Evolutionary conservation across 2,329 filamentous ascomycete species (phyloP).

Genomic region (Colletotrichum gigasporum): DNA sequence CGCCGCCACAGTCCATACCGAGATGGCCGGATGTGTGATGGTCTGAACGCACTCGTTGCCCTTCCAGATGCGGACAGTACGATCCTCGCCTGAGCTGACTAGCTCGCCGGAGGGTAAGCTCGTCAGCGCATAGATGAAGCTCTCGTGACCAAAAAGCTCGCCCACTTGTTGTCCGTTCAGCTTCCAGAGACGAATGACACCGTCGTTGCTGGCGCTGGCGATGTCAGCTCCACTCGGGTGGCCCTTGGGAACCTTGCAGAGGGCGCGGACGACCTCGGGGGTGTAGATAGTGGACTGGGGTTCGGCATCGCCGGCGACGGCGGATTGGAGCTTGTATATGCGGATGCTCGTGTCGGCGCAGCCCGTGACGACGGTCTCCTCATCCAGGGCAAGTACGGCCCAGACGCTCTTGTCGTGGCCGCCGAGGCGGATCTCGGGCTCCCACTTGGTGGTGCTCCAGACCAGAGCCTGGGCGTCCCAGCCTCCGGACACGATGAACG

Average conservation of each 20-base stretch:
- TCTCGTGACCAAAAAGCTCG: constrained; percentile 88
- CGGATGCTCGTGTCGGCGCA: constrained; percentile 92
- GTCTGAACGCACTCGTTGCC: constrained; percentile 88
- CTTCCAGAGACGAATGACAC: constrained; percentile 87
- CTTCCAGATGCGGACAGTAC: constrained; percentile 91
- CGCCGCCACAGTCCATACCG: constrained; percentile 92
- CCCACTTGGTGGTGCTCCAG: constrained; percentile 89
- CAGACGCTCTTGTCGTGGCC: constrained; percentile 85
- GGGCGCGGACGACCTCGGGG: constrained; percentile 85
- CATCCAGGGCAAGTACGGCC: constrained; percentile 88
- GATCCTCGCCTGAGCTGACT: constrained; percentile 91
- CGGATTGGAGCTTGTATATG: constrained; percentile 77
- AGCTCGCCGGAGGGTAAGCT: constrained; percentile 85
- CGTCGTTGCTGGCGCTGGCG: constrained; percentile 93
- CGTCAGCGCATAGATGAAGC: constrained; percentile 90
- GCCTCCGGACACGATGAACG: constrained; percentile 86
- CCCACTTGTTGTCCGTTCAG: constrained; percentile 79
- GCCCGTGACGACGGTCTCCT: constrained; percentile 84
- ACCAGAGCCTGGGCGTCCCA: constrained; percentile 92
- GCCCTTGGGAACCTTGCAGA: constrained; percentile 79
- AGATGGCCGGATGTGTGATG: constrained; percentile 96
- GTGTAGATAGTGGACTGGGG: constrained; percentile 68
- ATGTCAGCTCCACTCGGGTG: constrained; percentile 90
- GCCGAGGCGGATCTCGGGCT: constrained; percentile 72
- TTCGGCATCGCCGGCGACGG: constrained; percentile 63